phyloP scores from a whole-genome alignment of 129 eudicot species.

The Helianthus tuberosus region DNA sequence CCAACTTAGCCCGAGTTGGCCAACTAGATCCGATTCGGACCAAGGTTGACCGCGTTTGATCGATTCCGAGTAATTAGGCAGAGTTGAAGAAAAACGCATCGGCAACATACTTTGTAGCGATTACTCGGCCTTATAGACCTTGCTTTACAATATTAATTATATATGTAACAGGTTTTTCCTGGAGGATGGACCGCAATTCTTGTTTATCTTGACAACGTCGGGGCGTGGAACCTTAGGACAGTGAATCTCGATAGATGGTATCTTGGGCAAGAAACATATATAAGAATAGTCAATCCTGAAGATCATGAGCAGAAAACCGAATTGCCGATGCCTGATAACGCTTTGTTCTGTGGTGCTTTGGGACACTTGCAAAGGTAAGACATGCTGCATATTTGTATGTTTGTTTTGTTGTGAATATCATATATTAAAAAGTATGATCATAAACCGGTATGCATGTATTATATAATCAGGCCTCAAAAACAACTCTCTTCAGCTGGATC shows the following conservation, averaged over 20 bases:
- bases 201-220: slow-evolving; percentile 82
- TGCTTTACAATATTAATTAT: too few relatives aligned
- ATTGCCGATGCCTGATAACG: slow-evolving; percentile 71
- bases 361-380: slow-evolving; percentile 61
- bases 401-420: neutral
- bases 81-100: too few relatives aligned
- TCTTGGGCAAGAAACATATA: slow-evolving; percentile 88
- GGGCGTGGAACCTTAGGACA: slow-evolving; percentile 91
- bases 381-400: neutral
- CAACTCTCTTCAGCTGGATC: slow-evolving; percentile 36
- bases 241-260: slow-evolving; percentile 93
- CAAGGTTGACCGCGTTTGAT: too few relatives aligned
- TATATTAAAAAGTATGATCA: neutral
- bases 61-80: too few relatives aligned
- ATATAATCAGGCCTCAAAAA: slow-evolving; percentile 50
- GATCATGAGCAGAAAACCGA: slow-evolving; percentile 71
- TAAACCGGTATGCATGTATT: neutral
- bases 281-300: slow-evolving; percentile 74
- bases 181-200: slow-evolving; percentile 94
- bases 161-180: slow-evolving; percentile 63
- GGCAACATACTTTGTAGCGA: too few relatives aligned
- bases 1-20: too few relatives aligned
- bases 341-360: slow-evolving; percentile 80
- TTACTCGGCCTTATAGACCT: too few relatives aligned
- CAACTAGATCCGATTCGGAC: too few relatives aligned